phyloP scores from a whole-genome alignment of 768 basidiomycete species.

The Pisolithus albus region DNA sequence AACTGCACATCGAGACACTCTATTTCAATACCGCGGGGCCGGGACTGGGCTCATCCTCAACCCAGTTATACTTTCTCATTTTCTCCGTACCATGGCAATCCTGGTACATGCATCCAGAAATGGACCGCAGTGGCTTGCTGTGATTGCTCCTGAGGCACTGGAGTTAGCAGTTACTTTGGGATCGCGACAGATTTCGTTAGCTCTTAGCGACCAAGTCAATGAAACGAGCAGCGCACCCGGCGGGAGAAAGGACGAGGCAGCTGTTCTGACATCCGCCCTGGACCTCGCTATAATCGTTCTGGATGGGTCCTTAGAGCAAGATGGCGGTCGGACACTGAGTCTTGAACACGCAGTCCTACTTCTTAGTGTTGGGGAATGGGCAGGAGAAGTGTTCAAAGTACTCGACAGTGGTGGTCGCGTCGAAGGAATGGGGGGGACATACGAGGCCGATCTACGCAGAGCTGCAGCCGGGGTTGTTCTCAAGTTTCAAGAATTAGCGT shows the following conservation, averaged over 20 bases:
- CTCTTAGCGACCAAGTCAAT: conserved; percentile 29
- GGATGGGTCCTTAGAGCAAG: conserved; percentile 67
- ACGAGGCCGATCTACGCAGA: conserved; percentile 55
- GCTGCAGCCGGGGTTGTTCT: conserved; percentile 76
- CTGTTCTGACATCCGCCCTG: conserved; percentile 66
- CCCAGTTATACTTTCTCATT: conserved; percentile 67
- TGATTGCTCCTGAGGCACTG: conserved; percentile 75
- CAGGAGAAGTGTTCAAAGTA: conserved; percentile 51
- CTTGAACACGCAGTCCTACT: conserved; percentile 71
- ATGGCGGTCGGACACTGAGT: conserved; percentile 67
- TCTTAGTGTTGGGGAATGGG: conserved; percentile 77
- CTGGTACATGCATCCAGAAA: conserved; percentile 79
- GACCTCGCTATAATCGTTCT: conserved; percentile 74
- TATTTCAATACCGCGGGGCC: conserved; percentile 58
- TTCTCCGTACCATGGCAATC: conserved; percentile 68
- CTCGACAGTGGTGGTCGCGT: conserved; percentile 61
- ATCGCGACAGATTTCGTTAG: conserved; percentile 49
- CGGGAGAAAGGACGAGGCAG: conserved; percentile 50
- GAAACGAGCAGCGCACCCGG: conserved; percentile 22
- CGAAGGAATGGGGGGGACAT: conserved; percentile 57
- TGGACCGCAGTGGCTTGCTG: conserved; percentile 70
- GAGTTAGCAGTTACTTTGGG: conserved; percentile 82
- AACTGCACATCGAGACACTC: conserved; percentile 47
- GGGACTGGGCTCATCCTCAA: conserved; percentile 81
- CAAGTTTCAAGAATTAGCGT: conserved; percentile 67